phyloP scores from a whole-genome alignment of 2,329 filamentous ascomycete species.

The Aspergillus pseudotamarii region DNA sequence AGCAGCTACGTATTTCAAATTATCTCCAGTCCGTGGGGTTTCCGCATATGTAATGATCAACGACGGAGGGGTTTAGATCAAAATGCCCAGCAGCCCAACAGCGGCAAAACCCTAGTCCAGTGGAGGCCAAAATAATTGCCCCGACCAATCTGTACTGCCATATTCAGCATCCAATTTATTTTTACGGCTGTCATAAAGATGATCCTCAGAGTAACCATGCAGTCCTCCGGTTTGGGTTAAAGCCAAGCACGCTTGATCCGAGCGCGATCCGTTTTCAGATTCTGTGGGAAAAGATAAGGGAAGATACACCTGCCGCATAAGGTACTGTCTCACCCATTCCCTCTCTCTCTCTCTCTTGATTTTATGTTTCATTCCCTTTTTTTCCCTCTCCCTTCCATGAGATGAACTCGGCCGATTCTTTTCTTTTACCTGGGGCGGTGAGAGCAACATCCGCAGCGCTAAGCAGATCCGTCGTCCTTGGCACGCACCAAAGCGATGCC shows the following conservation, averaged over 20 bases:
- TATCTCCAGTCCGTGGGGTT: neutral
- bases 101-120: constrained; percentile 3
- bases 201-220: neutral
- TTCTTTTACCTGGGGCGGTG: neutral
- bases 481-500: neutral
- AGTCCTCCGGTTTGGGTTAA: constrained; percentile 5
- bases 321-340: neutral
- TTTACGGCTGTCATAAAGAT: constrained; percentile 2
- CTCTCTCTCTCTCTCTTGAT: neutral
- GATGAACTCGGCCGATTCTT: neutral
- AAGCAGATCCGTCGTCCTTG: constrained; percentile 1
- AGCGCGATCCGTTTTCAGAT: constrained; percentile 7
- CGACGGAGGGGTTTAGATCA: neutral
- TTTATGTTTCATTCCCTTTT: neutral
- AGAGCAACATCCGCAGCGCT: neutral
- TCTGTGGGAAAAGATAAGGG: neutral
- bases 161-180: neutral
- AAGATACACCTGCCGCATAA: neutral
- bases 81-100: constrained; percentile 1
- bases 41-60: neutral
- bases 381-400: neutral
- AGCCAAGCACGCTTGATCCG: neutral
- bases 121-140: neutral
- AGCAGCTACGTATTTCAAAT: neutral
- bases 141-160: neutral